Evolutionary conservation across 257 asterid species (phyloP).

Genomic region (Eustoma russellianum): DNA sequence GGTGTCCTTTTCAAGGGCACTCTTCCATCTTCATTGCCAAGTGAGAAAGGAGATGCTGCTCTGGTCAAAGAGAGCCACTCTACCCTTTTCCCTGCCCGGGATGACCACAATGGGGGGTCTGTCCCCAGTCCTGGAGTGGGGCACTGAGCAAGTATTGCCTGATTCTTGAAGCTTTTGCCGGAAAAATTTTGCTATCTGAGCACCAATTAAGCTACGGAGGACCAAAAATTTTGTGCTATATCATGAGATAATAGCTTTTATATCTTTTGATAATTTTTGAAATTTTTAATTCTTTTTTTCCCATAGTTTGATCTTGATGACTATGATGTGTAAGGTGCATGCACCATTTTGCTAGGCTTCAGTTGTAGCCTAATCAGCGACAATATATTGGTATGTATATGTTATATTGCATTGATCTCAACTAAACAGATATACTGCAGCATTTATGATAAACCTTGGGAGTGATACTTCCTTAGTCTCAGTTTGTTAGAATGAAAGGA

Average conservation of each 20-base stretch:
- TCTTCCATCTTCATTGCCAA: constrained; percentile 18
- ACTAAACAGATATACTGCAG: too few species aligned
- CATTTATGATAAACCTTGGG: too few species aligned
- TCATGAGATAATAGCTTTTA: too few species aligned
- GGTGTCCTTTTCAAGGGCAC: constrained; percentile 16
- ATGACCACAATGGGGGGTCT: constrained; percentile 14
- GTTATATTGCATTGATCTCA: too few species aligned
- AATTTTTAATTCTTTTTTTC: background rate
- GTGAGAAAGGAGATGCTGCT: constrained; percentile 12
- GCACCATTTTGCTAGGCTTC: too few species aligned
- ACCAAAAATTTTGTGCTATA: too few species aligned
- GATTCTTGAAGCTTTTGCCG: background rate
- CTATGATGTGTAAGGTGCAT: too few species aligned
- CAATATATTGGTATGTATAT: background rate
- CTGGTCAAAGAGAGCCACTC: constrained; percentile 5
- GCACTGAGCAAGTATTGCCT: constrained; percentile 5
- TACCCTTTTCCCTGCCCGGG: background rate
- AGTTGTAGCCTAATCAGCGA: too few species aligned
- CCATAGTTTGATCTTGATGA: too few species aligned
- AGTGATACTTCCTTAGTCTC: too few species aligned
- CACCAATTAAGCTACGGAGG: too few species aligned
- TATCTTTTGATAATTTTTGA: background rate
- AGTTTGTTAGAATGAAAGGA: too few species aligned
- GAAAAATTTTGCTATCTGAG: background rate
- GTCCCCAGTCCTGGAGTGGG: constrained; percentile 29